Evolutionary conservation across 2,329 filamentous ascomycete species (phyloP).

Genomic region (Pseudogymnoascus sp.): DNA sequence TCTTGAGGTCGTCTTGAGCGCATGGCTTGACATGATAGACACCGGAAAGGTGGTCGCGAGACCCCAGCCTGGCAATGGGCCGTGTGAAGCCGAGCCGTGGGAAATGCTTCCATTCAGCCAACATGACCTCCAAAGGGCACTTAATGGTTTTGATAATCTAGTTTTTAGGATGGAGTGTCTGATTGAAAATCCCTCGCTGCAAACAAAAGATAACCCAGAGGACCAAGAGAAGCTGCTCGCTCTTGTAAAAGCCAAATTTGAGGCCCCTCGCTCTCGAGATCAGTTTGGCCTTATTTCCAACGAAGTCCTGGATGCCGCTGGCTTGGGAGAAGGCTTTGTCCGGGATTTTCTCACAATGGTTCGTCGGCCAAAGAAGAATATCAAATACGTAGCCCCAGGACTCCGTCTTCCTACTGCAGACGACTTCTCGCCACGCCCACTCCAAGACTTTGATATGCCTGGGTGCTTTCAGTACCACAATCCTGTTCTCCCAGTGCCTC

Average conservation of each 20-base stretch:
- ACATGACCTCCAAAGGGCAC: conserved; percentile 4
- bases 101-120: conserved; percentile 14
- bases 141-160: conserved; percentile 12
- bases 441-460: no score
- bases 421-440: no score
- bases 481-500: no score
- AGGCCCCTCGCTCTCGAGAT: background rate
- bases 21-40: conserved; percentile 18
- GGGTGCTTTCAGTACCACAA: no score
- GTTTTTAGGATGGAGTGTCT: background rate
- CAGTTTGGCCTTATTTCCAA: conserved; percentile 9
- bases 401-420: no score
- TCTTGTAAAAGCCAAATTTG: conserved; percentile 1
- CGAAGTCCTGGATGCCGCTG: conserved; percentile 11
- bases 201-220: conserved; percentile 11
- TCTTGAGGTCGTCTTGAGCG: conserved; percentile 18
- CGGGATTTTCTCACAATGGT: conserved; percentile 7
- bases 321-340: conserved; percentile 2
- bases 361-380: no score
- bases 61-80: background rate
- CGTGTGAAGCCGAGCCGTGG: conserved; percentile 16
- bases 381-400: no score
- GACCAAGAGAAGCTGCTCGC: conserved; percentile 10
- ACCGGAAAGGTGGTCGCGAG: conserved; percentile 15
- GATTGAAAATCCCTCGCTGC: background rate